phyloP scores from a whole-genome alignment of 345 rosid genomes.

The Conringia planisiliqua region DNA sequence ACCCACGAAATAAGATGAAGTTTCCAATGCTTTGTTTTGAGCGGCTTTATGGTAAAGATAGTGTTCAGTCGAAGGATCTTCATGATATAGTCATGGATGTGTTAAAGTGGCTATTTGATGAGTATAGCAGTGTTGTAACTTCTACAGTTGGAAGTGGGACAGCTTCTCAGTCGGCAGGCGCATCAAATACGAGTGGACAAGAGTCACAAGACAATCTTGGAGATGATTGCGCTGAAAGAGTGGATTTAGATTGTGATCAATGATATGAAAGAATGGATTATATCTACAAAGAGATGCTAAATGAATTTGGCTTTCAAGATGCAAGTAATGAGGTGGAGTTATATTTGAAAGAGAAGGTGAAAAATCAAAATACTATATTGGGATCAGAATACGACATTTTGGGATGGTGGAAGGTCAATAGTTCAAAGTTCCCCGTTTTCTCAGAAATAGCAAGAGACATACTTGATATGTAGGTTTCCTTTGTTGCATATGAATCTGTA shows the following conservation, averaged over 20 bases:
- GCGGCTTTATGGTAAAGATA: too few relatives aligned
- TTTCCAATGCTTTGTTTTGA: background rate
- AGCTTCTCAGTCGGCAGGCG: background rate
- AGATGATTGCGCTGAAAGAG: background rate
- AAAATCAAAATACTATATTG: too few relatives aligned
- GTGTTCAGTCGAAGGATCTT: background rate
- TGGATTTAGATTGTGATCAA: background rate
- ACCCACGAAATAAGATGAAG: background rate
- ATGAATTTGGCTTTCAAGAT: background rate
- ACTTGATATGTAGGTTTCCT: background rate
- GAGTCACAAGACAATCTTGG: background rate
- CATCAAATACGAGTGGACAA: background rate
- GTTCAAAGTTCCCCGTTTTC: background rate
- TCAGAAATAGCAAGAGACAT: background rate
- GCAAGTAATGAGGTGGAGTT: background rate
- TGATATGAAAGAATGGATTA: background rate
- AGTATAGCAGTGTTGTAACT: background rate
- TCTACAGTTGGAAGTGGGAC: background rate
- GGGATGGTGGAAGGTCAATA: background rate
- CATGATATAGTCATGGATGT: background rate
- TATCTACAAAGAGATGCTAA: background rate
- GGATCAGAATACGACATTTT: background rate
- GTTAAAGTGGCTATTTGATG: background rate
- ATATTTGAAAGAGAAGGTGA: background rate
- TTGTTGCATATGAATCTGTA: background rate